Conservation (phyloP, 768 basidiomycete genomes). For the Tulasnella sp. region DNA sequence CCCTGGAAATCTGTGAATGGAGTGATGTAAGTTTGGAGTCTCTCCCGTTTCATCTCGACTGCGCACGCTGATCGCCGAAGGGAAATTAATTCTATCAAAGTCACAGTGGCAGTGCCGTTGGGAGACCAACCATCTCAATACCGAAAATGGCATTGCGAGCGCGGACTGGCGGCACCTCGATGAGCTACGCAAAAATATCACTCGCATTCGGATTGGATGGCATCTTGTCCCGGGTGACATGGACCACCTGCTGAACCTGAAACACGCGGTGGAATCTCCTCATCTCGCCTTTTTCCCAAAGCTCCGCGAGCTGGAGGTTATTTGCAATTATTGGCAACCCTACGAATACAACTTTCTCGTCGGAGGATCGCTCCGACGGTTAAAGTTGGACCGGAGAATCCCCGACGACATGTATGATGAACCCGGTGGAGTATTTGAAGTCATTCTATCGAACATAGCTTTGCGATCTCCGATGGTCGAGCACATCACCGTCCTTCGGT, state of each 20-base stretch:
- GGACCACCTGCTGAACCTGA: neutral
- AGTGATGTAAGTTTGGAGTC: neutral
- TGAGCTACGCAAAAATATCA: neutral
- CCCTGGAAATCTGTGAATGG: neutral
- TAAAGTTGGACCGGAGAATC: neutral
- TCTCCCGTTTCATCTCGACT: neutral
- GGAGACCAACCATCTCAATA: neutral
- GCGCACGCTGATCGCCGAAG: neutral
- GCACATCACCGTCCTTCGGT: neutral
- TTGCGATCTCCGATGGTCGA: neutral
- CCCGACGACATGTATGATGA: fast-evolving
- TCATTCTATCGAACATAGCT: neutral
- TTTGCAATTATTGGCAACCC: neutral
- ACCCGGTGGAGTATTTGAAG: neutral
- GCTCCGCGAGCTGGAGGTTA: neutral
- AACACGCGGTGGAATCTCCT: neutral
- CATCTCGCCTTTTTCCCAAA: neutral
- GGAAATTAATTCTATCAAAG: no score
- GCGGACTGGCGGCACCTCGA: neutral
- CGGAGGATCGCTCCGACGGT: neutral
- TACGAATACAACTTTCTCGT: neutral
- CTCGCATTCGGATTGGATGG: neutral
- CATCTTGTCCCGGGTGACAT: neutral
- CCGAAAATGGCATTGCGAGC: neutral
- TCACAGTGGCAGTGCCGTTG: neutral